phyloP scores from a whole-genome alignment of 2,329 filamentous ascomycete species.

The Stachybotrys elegans region DNA sequence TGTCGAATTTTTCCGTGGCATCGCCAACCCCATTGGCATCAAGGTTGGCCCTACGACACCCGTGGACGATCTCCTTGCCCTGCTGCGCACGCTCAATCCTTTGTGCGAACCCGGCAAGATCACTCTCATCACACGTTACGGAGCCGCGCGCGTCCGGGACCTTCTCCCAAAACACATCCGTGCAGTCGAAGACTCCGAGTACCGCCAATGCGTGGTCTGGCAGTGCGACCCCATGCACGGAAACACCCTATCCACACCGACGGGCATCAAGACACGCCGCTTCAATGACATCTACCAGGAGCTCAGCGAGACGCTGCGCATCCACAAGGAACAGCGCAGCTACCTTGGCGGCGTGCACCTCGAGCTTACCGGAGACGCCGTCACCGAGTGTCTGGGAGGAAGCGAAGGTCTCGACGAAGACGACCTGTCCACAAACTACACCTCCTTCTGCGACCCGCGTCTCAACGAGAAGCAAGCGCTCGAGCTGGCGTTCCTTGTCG shows the following conservation, averaged over 20 bases:
- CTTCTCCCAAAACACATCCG: slow-evolving; percentile 83
- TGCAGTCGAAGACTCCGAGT: slow-evolving; percentile 76
- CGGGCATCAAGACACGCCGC: slow-evolving; percentile 84
- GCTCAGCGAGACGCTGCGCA: slow-evolving; percentile 73
- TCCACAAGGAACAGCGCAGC: slow-evolving; percentile 78
- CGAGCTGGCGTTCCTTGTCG: slow-evolving; percentile 89
- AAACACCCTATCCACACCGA: slow-evolving; percentile 62
- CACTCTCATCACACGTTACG: slow-evolving; percentile 93
- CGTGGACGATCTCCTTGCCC: slow-evolving; percentile 65
- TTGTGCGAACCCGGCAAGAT: slow-evolving; percentile 80
- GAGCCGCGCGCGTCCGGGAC: slow-evolving; percentile 67
- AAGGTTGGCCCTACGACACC: slow-evolving; percentile 90
- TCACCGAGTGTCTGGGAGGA: slow-evolving; percentile 92
- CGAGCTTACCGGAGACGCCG: slow-evolving; percentile 90
- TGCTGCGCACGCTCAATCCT: slow-evolving; percentile 86
- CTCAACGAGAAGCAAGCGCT: slow-evolving; percentile 97
- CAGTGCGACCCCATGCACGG: slow-evolving; percentile 99
- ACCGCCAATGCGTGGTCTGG: slow-evolving; percentile 70
- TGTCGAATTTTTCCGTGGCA: slow-evolving; percentile 94
- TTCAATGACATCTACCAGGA: slow-evolving; percentile 90
- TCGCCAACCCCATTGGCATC: slow-evolving; percentile 93
- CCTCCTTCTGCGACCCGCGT: slow-evolving; percentile 90
- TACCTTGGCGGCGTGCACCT: slow-evolving; percentile 93
- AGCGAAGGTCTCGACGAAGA: slow-evolving; percentile 83
- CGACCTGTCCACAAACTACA: slow-evolving; percentile 86